A percentile compares a stretch with the other conserved stretches of the same genome.
These are phyloP conservation scores for Myrica gale DNA, from an alignment of 306 rosid genomes.

Conservation along the genomic window DNA sequence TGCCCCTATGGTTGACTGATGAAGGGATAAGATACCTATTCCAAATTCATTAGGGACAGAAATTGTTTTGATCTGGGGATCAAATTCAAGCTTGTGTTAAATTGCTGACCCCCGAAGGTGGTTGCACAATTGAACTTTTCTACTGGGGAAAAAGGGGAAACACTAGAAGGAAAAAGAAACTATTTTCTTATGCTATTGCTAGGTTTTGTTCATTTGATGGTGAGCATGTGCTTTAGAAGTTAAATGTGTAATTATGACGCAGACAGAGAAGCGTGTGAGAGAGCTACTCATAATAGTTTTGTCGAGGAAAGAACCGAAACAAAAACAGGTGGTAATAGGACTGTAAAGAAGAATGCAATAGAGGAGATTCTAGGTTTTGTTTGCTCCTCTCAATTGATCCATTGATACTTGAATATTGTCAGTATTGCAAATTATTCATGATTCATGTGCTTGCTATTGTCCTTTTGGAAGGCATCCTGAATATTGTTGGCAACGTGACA, in stretches of 20 bases:
- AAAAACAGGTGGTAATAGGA: conserved; percentile 27
- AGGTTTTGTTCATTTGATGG: background rate
- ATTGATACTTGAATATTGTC: background rate
- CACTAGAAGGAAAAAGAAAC: conserved; percentile 2
- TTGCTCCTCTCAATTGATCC: conserved; percentile 3
- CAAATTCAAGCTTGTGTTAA: too few relatives aligned
- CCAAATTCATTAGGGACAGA: too few relatives aligned
- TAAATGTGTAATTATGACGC: conserved; percentile 37
- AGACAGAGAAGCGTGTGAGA: conserved; percentile 42
- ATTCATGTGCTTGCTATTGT: background rate
- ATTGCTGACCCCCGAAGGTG: too few relatives aligned
- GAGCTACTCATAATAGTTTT: conserved; percentile 5
- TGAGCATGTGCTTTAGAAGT: conserved; percentile 9
- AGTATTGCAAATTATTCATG: background rate
- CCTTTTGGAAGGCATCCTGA: too few relatives aligned
- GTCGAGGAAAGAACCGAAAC: conserved; percentile 32
- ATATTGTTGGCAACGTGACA: too few relatives aligned
- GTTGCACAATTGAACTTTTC: too few relatives aligned
- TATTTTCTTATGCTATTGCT: background rate
- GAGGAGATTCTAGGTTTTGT: conserved; percentile 47
- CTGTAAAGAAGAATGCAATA: conserved; percentile 31
- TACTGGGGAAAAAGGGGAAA: too few relatives aligned
- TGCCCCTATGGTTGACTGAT: too few relatives aligned
- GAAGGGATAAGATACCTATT: too few relatives aligned
- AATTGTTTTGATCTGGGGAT: too few relatives aligned